Evolutionary conservation across 2,329 filamentous ascomycete genomes (phyloP).

Genomic region (Ascochyta rabiei): DNA sequence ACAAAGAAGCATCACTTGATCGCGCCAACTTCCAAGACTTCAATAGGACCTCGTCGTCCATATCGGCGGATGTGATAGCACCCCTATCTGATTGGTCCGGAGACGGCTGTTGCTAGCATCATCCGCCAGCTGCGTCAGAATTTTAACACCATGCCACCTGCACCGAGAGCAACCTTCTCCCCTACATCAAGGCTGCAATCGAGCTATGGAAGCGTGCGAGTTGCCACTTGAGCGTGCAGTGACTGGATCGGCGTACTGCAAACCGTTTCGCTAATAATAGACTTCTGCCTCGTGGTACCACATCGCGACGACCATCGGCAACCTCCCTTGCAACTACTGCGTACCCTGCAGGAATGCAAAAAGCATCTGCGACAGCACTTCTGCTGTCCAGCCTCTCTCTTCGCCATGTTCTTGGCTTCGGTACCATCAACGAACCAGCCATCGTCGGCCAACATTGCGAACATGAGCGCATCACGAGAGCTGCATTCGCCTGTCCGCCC

Average conservation of each 20-base stretch:
- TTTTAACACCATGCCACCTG: neutral
- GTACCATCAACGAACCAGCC: conserved; percentile 32
- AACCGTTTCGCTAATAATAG: conserved; percentile 10
- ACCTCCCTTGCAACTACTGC: neutral
- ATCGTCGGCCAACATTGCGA: conserved; percentile 33
- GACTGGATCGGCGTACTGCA: conserved; percentile 9
- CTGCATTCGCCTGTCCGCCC: conserved; percentile 26
- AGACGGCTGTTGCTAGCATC: neutral
- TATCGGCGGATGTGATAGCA: neutral
- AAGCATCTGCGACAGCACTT: conserved; percentile 6
- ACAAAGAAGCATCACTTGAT: too few relatives aligned
- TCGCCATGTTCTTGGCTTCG: conserved; percentile 15
- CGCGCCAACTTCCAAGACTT: neutral
- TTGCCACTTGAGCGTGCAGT: neutral
- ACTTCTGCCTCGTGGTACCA: neutral
- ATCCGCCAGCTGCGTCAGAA: conserved; percentile 16
- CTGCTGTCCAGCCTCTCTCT: conserved; percentile 1
- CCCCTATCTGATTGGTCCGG: conserved; percentile 6
- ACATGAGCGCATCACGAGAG: conserved; percentile 32
- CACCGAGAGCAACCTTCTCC: neutral
- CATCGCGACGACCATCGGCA: conserved; percentile 1
- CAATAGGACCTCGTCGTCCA: conserved; percentile 2
- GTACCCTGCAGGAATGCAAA: conserved; percentile 11
- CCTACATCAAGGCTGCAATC: neutral
- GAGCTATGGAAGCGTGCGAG: conserved; percentile 13